Base-by-base conservation (phyloP, 106 monocot species). In the Ottelia alismoides region DNA sequence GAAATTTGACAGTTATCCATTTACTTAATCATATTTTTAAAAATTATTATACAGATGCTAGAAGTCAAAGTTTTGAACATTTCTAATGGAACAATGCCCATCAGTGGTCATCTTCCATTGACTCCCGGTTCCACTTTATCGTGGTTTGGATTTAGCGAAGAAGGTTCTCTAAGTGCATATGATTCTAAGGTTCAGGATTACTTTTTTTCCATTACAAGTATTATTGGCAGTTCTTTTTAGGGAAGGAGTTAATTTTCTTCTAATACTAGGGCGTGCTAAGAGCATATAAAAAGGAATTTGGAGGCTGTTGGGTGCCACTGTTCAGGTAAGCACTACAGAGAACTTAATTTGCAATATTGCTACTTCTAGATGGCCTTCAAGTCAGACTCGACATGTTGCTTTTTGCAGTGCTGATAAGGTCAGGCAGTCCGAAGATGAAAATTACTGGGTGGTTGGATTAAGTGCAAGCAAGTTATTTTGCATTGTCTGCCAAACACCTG, bases 141-240 rank as follows among this genome's bases (percentile, higher is more conserved):
- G 47, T 96, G 96, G 96, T 72, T 96, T 74, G 96, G 96, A 20
- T 96, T 85, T 58, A 94, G 84, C 58, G 94, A 94, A 74, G 88
- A 94, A 53, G 94, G 94, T 10, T 75, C 74, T 27, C 73, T 89
- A 52, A 69, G 89, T 49, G 59, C 89, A 55, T 96, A 79, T 49
- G 89, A 96, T 56, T 85, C 96, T 29, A 74, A 74, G 84, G 96
- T 94, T n/a, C n/a, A n/a, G n/a, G n/a, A n/a, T n/a, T n/a, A n/a
- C n/a, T n/a, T n/a, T n/a, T n/a, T n/a, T n/a, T n/a, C n/a, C n/a
- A 9, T 10, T 1, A 10, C 23, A 4, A 49, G 22, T 2, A 5
- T 21, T n/a, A n/a, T n/a, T n/a, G n/a, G n/a, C n/a, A n/a, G n/a
- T n/a, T n/a, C n/a, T n/a, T n/a, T n/a, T n/a, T n/a, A 14, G 2